Evolutionary conservation across 2,329 filamentous ascomycete species (phyloP), one percentile per base, ranked within the genome.

Genomic region (Arachnopeziza araneosa): DNA sequence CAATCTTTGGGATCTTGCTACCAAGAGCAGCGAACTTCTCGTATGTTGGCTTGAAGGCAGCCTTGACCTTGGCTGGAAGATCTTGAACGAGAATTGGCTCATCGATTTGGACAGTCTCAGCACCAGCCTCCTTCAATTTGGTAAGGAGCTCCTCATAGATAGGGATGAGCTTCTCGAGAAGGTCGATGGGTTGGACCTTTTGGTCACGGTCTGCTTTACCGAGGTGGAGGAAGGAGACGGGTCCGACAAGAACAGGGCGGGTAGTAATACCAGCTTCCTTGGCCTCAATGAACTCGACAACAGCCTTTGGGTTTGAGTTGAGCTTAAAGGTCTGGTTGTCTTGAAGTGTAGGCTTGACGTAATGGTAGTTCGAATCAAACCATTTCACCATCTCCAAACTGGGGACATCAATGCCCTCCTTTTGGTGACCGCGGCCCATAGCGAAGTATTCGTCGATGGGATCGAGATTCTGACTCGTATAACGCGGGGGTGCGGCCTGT

Each of bases 351-450:
- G 95, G 95, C 88, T 98, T 98, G 81, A 98, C 95, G 79, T 99
- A 99, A 86, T 98, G 95, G 88, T 99, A 99, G 89, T 99, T 99
- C 68, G 92, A 96, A 85, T 99, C 95, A 76, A 99, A 99, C 95
- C 95, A 99, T 85, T 99, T 99, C 73, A 99, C 95, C 95, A 99
- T 99, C 85, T 99, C 95, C 79, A 96, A 82, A 74, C 84, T 85
- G 71, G 93, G 91, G 68, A 98, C 95, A 78, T 99, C 95, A 71
- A 98, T 84, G 77, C 90, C 86, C 74, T 87, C 86, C 87, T 91
- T 96, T 82, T 99, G 95, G 81, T 96, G 93, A 75, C 95, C 95
- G 88, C 95, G 91, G 74, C 95, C 95, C 91, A 99, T 96, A 79
- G 95, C 95, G 75, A 99, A 99, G 88, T 97, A 98, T 82, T 96